Conservation (phyloP, 805 yeast species). For the Brettanomyces sp. region DNA sequence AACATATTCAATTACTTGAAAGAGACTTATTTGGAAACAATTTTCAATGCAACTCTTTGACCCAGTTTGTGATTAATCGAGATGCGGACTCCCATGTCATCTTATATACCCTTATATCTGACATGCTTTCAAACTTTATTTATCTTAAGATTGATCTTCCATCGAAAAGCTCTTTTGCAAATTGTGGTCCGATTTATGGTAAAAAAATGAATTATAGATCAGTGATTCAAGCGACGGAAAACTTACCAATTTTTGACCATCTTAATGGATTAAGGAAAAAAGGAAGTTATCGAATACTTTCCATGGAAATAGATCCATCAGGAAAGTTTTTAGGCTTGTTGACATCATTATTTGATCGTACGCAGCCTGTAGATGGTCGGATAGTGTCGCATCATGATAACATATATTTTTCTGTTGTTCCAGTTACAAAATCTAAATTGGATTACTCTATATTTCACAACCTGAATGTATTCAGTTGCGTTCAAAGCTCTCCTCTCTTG, state of each 20-base stretch:
- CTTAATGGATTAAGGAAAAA: constrained; percentile 6
- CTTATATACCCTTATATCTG: constrained; percentile 5
- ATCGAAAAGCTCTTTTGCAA: neutral
- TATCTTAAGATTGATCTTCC: constrained; percentile 4
- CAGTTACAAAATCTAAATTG: constrained; percentile 1
- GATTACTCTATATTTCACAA: neutral
- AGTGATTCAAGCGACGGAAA: constrained; percentile 1
- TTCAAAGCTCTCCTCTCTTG: constrained; percentile 6
- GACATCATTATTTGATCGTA: constrained; percentile 2
- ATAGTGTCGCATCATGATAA: neutral
- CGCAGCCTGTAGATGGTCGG: constrained; percentile 2
- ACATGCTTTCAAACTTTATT: constrained; percentile 6
- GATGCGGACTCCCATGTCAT: neutral
- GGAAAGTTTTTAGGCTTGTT: constrained; percentile 5
- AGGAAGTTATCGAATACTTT: constrained; percentile 3
- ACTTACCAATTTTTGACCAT: constrained; percentile 9
- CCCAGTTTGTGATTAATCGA: neutral
- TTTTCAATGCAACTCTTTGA: constrained; percentile 1
- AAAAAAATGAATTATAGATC: constrained; percentile 6
- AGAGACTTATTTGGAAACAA: neutral
- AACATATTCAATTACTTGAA: neutral
- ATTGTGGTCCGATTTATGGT: neutral
- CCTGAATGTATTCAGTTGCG: constrained; percentile 4
- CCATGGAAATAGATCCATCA: constrained; percentile 7
- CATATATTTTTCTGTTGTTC: constrained; percentile 2